Evolutionary conservation across 202 grass and related monocot genomes (phyloP).

Genomic region (Alloteropsis angusta): DNA sequence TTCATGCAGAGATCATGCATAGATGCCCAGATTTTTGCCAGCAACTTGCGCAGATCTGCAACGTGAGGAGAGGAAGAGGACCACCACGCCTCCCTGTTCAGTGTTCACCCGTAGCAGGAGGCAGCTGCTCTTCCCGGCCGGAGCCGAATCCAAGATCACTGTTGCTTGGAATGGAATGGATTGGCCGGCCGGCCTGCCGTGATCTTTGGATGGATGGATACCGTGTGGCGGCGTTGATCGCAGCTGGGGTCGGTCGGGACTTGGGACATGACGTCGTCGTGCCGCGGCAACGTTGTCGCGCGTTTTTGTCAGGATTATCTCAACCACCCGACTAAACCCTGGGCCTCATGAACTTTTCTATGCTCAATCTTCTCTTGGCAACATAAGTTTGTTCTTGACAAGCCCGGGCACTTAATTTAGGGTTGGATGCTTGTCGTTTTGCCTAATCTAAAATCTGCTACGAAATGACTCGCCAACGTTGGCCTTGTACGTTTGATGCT

Average conservation of each 20-base stretch:
- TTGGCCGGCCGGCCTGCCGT: not conserved
- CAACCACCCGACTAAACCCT: constrained; percentile 34
- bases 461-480: constrained; percentile 18
- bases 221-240: too few relatives aligned
- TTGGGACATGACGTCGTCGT: constrained; percentile 1
- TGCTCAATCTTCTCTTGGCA: constrained; percentile 16
- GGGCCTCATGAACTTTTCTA: not conserved
- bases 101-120: not conserved
- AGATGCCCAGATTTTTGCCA: not conserved
- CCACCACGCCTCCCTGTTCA: not conserved
- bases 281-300: constrained; percentile 17
- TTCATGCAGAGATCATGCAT: not conserved
- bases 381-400: constrained; percentile 30
- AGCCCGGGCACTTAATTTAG: not conserved
- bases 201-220: not conserved
- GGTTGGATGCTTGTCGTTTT: constrained; percentile 14
- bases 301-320: constrained; percentile 35
- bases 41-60: not conserved
- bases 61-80: not conserved
- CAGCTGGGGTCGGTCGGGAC: too few relatives aligned
- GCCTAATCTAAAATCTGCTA: not conserved
- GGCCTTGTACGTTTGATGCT: not conserved
- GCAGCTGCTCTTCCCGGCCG: not conserved
- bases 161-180: not conserved
- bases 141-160: not conserved